Percentiles rank a stretch among this genome's conserved stretches.
Evolutionary conservation across 2,329 filamentous ascomycete genomes (phyloP).

Genomic region (Pseudogymnoascus verrucosus): DNA sequence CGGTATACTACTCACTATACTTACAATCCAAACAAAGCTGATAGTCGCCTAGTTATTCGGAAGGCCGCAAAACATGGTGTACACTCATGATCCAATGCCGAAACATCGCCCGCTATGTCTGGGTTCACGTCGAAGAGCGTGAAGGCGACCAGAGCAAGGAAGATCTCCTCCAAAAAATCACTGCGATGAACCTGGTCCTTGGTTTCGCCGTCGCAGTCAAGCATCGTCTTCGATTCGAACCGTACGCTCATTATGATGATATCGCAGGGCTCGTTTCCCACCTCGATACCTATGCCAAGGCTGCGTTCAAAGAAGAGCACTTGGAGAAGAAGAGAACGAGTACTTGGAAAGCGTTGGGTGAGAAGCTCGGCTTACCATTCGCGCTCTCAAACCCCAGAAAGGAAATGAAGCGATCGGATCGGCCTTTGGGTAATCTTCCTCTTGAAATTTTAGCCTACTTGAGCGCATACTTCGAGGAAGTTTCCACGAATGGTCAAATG

Average conservation of each 20-base stretch:
- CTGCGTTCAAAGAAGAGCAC: conserved; percentile 39
- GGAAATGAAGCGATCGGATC: conserved; percentile 62
- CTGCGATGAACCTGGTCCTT: conserved; percentile 64
- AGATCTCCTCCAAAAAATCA: conserved; percentile 60
- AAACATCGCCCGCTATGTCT: conserved; percentile 68
- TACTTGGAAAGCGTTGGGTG: conserved; percentile 56
- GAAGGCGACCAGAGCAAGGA: conserved; percentile 51
- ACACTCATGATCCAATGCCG: conserved; percentile 54
- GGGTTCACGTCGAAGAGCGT: conserved; percentile 65
- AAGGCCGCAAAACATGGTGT: conserved; percentile 57
- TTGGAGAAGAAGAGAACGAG: conserved; percentile 23
- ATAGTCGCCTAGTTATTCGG: conserved; percentile 37
- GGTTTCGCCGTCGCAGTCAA: conserved; percentile 73
- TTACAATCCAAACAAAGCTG: neutral
- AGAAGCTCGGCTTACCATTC: conserved; percentile 69
- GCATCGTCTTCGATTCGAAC: conserved; percentile 77
- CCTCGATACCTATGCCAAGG: conserved; percentile 65
- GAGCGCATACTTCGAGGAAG: conserved; percentile 30
- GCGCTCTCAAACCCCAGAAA: conserved; percentile 73
- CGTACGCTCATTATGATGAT: conserved; percentile 69
- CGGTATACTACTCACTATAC: conserved; percentile 32
- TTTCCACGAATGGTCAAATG: conserved; percentile 29
- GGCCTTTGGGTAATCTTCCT: conserved; percentile 73
- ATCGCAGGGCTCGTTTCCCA: conserved; percentile 61
- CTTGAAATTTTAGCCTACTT: conserved; percentile 72